phyloP scores from a whole-genome alignment of 2,329 filamentous ascomycete species.

The Fusarium virguliforme region DNA sequence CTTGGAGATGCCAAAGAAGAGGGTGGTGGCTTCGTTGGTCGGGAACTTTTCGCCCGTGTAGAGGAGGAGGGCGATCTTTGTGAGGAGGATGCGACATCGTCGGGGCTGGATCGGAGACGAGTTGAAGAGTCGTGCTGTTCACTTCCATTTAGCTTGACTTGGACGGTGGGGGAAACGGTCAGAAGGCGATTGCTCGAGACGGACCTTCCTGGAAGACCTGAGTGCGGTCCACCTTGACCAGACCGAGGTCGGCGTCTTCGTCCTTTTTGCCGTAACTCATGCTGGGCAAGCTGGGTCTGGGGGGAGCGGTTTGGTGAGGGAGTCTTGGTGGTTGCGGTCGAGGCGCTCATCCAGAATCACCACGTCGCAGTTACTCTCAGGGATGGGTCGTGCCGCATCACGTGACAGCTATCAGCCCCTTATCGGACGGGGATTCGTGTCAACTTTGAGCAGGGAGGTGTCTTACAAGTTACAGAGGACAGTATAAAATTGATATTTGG shows the following conservation, averaged over 20 bases:
- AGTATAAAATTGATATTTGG: neutral
- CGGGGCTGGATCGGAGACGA: constrained; percentile 95
- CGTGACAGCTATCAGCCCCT: constrained; percentile 54
- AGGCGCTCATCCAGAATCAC: constrained; percentile 55
- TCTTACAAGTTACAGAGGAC: neutral
- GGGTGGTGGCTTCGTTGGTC: constrained; percentile 95
- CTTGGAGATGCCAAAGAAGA: constrained; percentile 99
- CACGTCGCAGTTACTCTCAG: constrained; percentile 59
- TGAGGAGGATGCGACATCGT: constrained; percentile 97
- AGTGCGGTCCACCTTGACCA: constrained; percentile 98
- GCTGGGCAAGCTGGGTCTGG: constrained; percentile 62
- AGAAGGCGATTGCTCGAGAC: constrained; percentile 54
- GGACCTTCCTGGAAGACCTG: constrained; percentile 99
- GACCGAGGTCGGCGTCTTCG: constrained; percentile 92
- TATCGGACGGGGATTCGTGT: constrained; percentile 51
- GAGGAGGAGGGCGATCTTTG: constrained; percentile 95
- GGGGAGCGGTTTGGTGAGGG: constrained; percentile 51
- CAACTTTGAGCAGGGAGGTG: constrained; percentile 39
- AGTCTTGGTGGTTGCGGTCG: constrained; percentile 56
- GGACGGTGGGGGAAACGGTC: constrained; percentile 49
- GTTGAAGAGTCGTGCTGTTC: constrained; percentile 94
- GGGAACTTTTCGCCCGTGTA: constrained; percentile 98
- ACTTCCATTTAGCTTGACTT: constrained; percentile 55
- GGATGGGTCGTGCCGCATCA: constrained; percentile 52
- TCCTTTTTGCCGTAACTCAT: constrained; percentile 99